phyloP scores from a whole-genome alignment of 1,139 yeast genomes.

The Ogataea hybrid region DNA sequence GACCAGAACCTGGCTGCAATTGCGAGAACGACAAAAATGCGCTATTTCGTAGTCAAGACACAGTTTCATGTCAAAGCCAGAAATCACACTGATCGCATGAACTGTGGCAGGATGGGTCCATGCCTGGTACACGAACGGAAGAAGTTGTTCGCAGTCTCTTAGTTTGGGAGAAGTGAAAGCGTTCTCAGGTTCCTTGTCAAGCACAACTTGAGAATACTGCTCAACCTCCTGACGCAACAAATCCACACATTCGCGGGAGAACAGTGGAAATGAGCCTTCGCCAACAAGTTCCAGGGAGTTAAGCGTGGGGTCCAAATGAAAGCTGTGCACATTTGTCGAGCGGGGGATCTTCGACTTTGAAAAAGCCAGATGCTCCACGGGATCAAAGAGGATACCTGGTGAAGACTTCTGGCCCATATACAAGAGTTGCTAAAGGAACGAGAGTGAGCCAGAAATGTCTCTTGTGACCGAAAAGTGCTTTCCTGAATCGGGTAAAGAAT shows the following conservation, averaged over 20 bases:
- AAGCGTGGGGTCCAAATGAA: conserved; percentile 14
- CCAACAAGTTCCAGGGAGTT: conserved; percentile 23
- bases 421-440: background rate
- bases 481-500: conserved; percentile 6
- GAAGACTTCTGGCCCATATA: conserved; percentile 5
- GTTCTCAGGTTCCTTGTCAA: background rate
- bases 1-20: conserved; percentile 12
- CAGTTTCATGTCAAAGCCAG: conserved; percentile 51
- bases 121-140: conserved; percentile 49
- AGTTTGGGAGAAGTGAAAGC: conserved; percentile 35
- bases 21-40: conserved; percentile 33
- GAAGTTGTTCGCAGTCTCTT: conserved; percentile 35
- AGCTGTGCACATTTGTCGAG: conserved; percentile 10
- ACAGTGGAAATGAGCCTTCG: conserved; percentile 25
- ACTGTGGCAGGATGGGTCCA: conserved; percentile 51
- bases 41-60: conserved; percentile 54
- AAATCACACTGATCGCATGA: conserved; percentile 45
- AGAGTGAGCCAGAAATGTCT: background rate
- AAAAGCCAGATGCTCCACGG: conserved; percentile 19
- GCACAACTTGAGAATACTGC: background rate
- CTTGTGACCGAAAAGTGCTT: conserved; percentile 6
- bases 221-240: conserved; percentile 25
- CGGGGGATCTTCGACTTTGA: conserved; percentile 12
- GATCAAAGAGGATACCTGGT: conserved; percentile 19
- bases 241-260: conserved; percentile 25